Conservation (phyloP, 2,329 filamentous ascomycete genomes). For the Sporothrix inflata region DNA sequence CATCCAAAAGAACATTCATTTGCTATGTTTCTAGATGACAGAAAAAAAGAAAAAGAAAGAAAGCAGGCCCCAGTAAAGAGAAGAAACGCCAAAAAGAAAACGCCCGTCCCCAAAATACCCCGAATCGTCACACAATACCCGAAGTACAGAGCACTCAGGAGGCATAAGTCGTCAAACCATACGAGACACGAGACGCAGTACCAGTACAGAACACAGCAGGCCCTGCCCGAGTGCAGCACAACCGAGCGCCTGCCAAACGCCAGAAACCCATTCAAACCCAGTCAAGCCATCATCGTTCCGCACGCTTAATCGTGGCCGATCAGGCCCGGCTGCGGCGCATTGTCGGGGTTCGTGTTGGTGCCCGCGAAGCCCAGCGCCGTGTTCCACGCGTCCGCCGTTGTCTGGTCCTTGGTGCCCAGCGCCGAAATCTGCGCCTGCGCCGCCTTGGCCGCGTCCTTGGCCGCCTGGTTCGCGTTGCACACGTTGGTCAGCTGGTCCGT, state of each 20-base stretch:
- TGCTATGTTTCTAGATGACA: background rate
- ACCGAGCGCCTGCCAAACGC: background rate
- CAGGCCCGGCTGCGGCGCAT: constrained; percentile 44
- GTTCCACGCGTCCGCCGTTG: constrained; percentile 49
- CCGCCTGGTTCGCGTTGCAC: constrained; percentile 64
- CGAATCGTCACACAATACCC: background rate
- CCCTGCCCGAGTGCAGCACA: constrained; percentile 12
- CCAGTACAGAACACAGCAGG: constrained; percentile 9
- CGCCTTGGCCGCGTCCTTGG: constrained; percentile 54
- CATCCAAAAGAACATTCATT: background rate
- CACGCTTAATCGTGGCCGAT: constrained; percentile 43
- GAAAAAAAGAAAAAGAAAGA: constrained; percentile 4
- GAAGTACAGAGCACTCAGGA: background rate
- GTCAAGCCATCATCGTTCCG: background rate
- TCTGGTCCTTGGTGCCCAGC: constrained; percentile 42
- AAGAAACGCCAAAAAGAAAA: background rate
- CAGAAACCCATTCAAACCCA: background rate
- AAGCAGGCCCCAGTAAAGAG: background rate
- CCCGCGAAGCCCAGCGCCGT: constrained; percentile 46
- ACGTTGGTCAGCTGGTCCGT: constrained; percentile 71
- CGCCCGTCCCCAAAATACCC: background rate
- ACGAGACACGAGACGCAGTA: background rate
- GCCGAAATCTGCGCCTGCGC: constrained; percentile 51
- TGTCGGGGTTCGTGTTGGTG: constrained; percentile 45
- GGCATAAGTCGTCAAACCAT: constrained; percentile 11